phyloP scores from a whole-genome alignment of 495 filamentous ascomycete species.

The Mytilinidion resinicola region DNA sequence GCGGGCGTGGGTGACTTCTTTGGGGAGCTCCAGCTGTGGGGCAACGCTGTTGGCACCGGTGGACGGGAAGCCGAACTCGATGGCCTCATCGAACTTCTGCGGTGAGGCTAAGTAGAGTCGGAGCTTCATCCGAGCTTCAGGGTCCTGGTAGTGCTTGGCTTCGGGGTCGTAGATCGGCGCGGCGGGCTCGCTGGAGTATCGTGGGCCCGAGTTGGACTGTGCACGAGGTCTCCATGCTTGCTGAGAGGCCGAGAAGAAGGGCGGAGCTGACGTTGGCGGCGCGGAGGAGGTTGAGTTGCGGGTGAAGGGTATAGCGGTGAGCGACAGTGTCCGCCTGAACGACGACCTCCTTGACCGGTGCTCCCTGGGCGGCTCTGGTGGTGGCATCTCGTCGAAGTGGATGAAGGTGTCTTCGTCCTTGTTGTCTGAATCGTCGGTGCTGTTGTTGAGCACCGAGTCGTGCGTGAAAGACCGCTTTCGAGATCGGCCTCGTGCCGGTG shows the following conservation, averaged over 20 bases:
- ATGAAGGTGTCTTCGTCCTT: slow-evolving; percentile 1
- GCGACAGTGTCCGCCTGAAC: slow-evolving; percentile 47
- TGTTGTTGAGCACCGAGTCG: slow-evolving; percentile 2
- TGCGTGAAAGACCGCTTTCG: background rate
- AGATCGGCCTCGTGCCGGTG: background rate
- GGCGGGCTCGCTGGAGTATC: slow-evolving; percentile 23
- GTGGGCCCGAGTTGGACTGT: slow-evolving; percentile 36
- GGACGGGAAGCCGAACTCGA: slow-evolving; percentile 88
- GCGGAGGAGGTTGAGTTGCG: slow-evolving; percentile 38
- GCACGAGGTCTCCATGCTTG: slow-evolving; percentile 22
- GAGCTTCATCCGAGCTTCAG: slow-evolving; percentile 79
- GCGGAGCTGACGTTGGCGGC: slow-evolving; percentile 40
- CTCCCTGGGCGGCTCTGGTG: slow-evolving; percentile 35
- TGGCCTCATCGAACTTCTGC: slow-evolving; percentile 91
- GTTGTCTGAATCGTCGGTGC: slow-evolving; percentile 7
- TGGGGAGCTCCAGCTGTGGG: slow-evolving; percentile 18
- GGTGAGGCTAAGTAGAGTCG: slow-evolving; percentile 85
- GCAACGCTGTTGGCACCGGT: slow-evolving; percentile 37
- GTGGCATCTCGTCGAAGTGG: slow-evolving; percentile 19
- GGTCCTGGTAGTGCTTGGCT: slow-evolving; percentile 82
- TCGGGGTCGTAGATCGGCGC: slow-evolving; percentile 51
- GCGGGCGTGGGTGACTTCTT: slow-evolving; percentile 17
- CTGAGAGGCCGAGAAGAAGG: slow-evolving; percentile 20
- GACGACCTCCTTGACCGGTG: slow-evolving; percentile 35
- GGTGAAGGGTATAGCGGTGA: slow-evolving; percentile 43